Conservation (phyloP, 2,329 filamentous ascomycete species). For the Colletotrichum trifolii region DNA sequence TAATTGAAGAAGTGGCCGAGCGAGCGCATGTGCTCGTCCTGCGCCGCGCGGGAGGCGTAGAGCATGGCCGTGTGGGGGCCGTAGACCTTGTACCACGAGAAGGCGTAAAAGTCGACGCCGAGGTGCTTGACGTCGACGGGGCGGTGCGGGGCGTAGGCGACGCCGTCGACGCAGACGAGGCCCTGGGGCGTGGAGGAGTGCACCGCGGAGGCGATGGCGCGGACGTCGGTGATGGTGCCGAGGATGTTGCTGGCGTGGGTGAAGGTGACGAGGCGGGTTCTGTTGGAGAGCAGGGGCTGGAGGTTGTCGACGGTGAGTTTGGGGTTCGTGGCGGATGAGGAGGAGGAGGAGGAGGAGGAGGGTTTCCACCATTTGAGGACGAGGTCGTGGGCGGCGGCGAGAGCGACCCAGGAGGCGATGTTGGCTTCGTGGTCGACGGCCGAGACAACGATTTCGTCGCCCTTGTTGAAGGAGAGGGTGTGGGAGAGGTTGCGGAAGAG, state of each 20-base stretch:
- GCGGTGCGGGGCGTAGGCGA: conserved; percentile 80
- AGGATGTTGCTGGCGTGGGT: conserved; percentile 81
- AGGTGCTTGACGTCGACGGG: conserved; percentile 74
- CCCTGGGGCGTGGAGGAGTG: conserved; percentile 61
- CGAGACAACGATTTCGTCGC: conserved; percentile 77
- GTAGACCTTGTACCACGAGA: conserved; percentile 87
- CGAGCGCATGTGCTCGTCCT: conserved; percentile 62
- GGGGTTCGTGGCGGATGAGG: conserved; percentile 56
- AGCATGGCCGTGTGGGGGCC: conserved; percentile 80
- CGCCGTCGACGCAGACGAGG: conserved; percentile 78
- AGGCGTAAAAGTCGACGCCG: conserved; percentile 81
- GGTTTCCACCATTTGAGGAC: conserved; percentile 78
- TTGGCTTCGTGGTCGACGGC: conserved; percentile 83
- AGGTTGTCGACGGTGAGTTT: conserved; percentile 69
- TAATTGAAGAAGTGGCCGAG: conserved; percentile 76
- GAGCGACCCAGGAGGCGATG: conserved; percentile 77
- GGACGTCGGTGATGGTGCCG: conserved; percentile 75
- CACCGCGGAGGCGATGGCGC: conserved; percentile 64
- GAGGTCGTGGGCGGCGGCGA: conserved; percentile 70
- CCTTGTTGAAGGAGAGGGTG: conserved; percentile 61
- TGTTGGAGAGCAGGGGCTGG: conserved; percentile 66
- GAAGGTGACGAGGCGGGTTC: conserved; percentile 77
- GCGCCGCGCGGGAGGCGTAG: conserved; percentile 70
- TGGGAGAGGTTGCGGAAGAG: conserved; percentile 77
- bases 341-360: conserved; percentile 47